Evolutionary conservation across 75 land plant genomes (phyloP).

Genomic region (Pseudotsuga menziesii): DNA sequence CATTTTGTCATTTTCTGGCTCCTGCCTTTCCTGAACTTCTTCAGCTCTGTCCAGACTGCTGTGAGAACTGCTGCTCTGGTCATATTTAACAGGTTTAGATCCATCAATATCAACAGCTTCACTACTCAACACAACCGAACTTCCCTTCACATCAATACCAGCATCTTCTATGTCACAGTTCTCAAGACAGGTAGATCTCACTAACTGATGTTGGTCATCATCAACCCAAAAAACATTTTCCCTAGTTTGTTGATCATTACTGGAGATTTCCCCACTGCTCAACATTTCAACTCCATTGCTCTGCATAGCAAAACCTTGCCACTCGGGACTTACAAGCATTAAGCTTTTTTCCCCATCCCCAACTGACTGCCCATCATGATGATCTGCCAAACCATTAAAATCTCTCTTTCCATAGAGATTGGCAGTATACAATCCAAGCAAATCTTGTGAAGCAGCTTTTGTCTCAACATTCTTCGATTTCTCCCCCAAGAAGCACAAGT

Average conservation of each 20-base stretch:
- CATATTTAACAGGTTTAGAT: slow-evolving; percentile 15
- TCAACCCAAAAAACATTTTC: slow-evolving; percentile 36
- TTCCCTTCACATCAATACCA: slow-evolving; percentile 70
- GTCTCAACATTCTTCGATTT: slow-evolving; percentile 41
- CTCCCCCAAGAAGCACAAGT: slow-evolving; percentile 82
- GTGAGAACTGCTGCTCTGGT: slow-evolving; percentile 8
- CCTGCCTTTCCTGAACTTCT: slow-evolving; percentile 17
- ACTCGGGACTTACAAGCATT: slow-evolving; percentile 65
- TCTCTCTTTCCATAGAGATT: slow-evolving; percentile 37
- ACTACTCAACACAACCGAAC: slow-evolving; percentile 69
- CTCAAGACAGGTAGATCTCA: slow-evolving; percentile 72
- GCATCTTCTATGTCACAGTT: slow-evolving; percentile 77
- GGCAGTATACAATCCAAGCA: slow-evolving; percentile 27
- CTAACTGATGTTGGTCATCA: slow-evolving; percentile 68
- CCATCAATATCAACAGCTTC: slow-evolving; percentile 62
- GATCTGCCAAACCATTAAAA: slow-evolving; percentile 41
- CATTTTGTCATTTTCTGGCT: slow-evolving; percentile 19
- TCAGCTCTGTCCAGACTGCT: slow-evolving; percentile 22
- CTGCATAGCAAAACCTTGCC: slow-evolving; percentile 82
- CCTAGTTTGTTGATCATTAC: slow-evolving; percentile 25
- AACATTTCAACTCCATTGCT: slow-evolving; percentile 38
- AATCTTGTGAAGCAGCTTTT: slow-evolving; percentile 24
- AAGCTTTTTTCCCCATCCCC: slow-evolving; percentile 57
- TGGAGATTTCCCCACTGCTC: slow-evolving; percentile 36
- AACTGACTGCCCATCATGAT: slow-evolving; percentile 72